Evolutionary conservation across 805 yeast species (phyloP), one percentile per base, ranked within the genome.

Genomic region (Suhomyces sp.): DNA sequence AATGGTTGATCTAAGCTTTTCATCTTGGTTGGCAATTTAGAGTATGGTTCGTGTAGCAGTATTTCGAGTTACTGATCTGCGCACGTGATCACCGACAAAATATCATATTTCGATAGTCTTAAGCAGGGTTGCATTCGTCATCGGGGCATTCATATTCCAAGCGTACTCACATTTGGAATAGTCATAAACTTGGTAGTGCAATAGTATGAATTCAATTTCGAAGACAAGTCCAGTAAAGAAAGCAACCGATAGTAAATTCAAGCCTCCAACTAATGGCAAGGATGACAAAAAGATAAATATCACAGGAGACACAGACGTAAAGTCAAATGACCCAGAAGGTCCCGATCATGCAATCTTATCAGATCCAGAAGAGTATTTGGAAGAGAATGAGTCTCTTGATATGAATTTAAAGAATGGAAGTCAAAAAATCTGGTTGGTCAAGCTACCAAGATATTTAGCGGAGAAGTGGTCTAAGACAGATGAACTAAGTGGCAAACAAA

Each of bases 341-440:
- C 49, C 50, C 9, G 73, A 69, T 49, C 75, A 70, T 47, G 68
- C 73, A 22, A 65, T 76, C 27, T 64, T 74, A 47, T 66, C 74
- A 38, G 77, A 76, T 59, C 77, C 79, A 40, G 78, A 74, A 55
- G 76, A 76, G 51, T 76, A 76, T 57, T 72, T 65, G 59, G 81
- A 66, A 63, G 83, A 70, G 55, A 76, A 87, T 61, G 96, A 87
- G 70, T 79, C 89, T 12, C 77, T 92, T 29, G 96, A 94, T 67
- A 76, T 94, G 69, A 89, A 91, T 64, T 70, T 91, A 49, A 56
- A 76, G 1, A 73, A 76, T 29, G 82, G 86, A 13, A 77, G 72
- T 47, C 86, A 87, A 62, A 90, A 90, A 60, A 86, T 94, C 42
- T 94, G 98, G 99, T 76, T 94, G 22, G 96, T 94, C 23, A 83